These are phyloP conservation scores for Cordyceps cateniannulata DNA, from an alignment of 2,329 filamentous ascomycete genomes.

Conservation along the genomic window DNA sequence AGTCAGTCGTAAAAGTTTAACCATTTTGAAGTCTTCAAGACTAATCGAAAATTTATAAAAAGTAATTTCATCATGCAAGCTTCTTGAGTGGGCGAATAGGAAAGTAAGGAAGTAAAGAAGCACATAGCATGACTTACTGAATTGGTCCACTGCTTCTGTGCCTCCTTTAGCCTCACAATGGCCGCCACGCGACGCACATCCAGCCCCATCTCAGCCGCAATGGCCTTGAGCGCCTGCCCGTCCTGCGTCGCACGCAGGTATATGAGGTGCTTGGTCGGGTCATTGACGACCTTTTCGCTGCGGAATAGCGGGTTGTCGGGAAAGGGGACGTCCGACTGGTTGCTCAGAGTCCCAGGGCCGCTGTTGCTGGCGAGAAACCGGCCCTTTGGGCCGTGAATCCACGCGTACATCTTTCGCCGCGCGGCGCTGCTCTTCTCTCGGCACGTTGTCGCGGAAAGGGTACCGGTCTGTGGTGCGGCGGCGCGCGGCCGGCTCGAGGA, in stretches of 20 bases:
- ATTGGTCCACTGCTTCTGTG: slow-evolving; percentile 71
- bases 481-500: slow-evolving; percentile 15
- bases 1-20: slow-evolving; percentile 53
- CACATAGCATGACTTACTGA: slow-evolving; percentile 56
- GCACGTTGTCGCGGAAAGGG: slow-evolving; percentile 35
- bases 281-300: slow-evolving; percentile 67
- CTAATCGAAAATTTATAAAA: slow-evolving; percentile 91
- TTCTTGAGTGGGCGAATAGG: slow-evolving; percentile 16
- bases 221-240: slow-evolving; percentile 64
- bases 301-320: slow-evolving; percentile 66
- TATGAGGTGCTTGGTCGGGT: slow-evolving; percentile 65
- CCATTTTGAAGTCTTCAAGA: slow-evolving; percentile 95
- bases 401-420: slow-evolving; percentile 33
- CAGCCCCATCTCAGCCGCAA: slow-evolving; percentile 70
- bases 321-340: slow-evolving; percentile 52
- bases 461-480: slow-evolving; percentile 20
- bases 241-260: slow-evolving; percentile 60
- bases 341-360: slow-evolving; percentile 32
- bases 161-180: slow-evolving; percentile 75
- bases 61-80: slow-evolving; percentile 45
- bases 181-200: slow-evolving; percentile 81
- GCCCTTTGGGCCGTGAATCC: slow-evolving; percentile 26
- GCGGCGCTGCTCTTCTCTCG: slow-evolving; percentile 30
- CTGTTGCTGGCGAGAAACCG: slow-evolving; percentile 19
- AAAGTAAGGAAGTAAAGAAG: slow-evolving; percentile 1